phyloP scores from a whole-genome alignment of 2,329 filamentous ascomycete genomes.

The Fusarium redolens region DNA sequence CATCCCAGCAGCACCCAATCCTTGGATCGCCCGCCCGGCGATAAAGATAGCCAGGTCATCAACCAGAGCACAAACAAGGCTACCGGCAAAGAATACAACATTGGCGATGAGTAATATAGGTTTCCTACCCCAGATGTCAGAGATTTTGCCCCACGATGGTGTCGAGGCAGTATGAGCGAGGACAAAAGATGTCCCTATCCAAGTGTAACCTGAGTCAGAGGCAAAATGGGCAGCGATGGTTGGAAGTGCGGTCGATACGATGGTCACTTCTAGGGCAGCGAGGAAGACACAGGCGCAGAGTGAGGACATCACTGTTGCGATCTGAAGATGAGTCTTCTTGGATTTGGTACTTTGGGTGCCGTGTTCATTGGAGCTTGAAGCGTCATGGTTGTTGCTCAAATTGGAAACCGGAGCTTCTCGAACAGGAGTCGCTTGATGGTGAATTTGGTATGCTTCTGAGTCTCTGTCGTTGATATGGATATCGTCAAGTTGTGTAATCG shows the following conservation, averaged over 20 bases:
- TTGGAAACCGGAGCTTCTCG: not conserved
- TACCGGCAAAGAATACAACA: slow-evolving; percentile 64
- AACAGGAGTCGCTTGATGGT: too few species aligned
- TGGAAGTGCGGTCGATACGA: slow-evolving; percentile 71
- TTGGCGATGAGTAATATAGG: slow-evolving; percentile 61
- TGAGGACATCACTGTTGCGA: slow-evolving; percentile 50
- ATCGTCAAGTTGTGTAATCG: not conserved
- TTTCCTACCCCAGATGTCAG: slow-evolving; percentile 69
- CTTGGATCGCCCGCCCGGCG: slow-evolving; percentile 60
- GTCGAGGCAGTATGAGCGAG: slow-evolving; percentile 74
- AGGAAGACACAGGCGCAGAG: slow-evolving; percentile 57
- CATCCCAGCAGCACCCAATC: slow-evolving; percentile 63
- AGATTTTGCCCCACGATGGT: slow-evolving; percentile 76
- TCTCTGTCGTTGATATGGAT: not conserved
- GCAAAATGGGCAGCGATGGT: slow-evolving; percentile 69
- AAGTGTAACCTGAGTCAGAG: slow-evolving; percentile 76
- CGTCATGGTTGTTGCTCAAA: not conserved
- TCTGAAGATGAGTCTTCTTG: slow-evolving; percentile 34
- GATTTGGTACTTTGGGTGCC: not conserved
- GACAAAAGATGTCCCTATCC: slow-evolving; percentile 81
- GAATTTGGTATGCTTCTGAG: not conserved
- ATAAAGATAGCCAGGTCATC: slow-evolving; percentile 56
- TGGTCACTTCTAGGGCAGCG: slow-evolving; percentile 64
- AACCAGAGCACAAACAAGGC: slow-evolving; percentile 60
- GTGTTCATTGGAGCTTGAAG: not conserved